These are phyloP conservation scores for barley (Hordeum vulgare) DNA, from an alignment of 176 grass and related monocot genomes.

Conservation along the genomic window DNA sequence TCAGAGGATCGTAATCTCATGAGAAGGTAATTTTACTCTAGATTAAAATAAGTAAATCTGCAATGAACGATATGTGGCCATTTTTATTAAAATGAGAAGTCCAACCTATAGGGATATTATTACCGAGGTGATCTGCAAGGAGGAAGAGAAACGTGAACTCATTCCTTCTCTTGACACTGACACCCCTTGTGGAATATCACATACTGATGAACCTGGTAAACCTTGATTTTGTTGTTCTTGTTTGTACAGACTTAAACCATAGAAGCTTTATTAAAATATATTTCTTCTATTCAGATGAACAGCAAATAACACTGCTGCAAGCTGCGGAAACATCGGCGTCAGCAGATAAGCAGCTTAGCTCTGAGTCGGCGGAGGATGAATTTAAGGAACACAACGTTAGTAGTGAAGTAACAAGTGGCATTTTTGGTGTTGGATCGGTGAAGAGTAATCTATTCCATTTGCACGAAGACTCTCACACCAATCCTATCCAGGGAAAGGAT, in stretches of 20 bases:
- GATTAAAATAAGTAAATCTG: background rate
- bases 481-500: background rate
- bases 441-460: background rate
- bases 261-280: background rate
- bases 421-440: background rate
- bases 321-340: background rate
- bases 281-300: background rate
- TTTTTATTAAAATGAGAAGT: background rate
- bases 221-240: background rate
- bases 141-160: background rate
- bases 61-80: background rate
- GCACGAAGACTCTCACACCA: background rate
- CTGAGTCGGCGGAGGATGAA: background rate
- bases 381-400: background rate
- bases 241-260: background rate
- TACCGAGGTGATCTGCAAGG: background rate
- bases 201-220: background rate
- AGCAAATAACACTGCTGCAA: background rate
- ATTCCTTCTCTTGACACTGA: background rate
- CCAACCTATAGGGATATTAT: conserved; percentile 3
- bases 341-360: background rate
- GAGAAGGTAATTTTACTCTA: conserved; percentile 13
- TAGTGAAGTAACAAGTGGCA: background rate
- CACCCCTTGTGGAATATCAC: background rate
- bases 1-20: background rate